Base-by-base conservation (phyloP, 192 early-diverging fungal species). In the Radiomyces spectabilis region DNA sequence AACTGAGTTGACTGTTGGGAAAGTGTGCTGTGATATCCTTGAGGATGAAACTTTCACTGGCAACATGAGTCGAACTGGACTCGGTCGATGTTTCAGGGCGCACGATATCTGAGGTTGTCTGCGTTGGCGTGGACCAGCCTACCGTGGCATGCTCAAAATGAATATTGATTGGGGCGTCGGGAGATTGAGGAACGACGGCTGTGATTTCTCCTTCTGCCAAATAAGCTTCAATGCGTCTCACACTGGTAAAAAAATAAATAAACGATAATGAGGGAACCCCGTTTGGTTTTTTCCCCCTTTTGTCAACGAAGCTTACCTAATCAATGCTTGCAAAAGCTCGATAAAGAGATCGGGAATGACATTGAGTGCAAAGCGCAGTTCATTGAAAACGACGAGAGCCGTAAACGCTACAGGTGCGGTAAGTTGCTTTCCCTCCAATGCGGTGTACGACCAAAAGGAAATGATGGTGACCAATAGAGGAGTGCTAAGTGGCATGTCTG, bases 161-260 rank as follows among this genome's bases (percentile, higher is more conserved):
- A n/a, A n/a, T n/a, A n/a, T n/a, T n/a, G n/a, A n/a, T n/a, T n/a
- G n/a, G n/a, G n/a, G n/a, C n/a, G n/a, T n/a, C n/a, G n/a, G n/a
- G n/a, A n/a, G n/a, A n/a, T n/a, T n/a, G n/a, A n/a, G n/a, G n/a
- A n/a, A n/a, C n/a, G n/a, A n/a, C n/a, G n/a, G n/a, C 42, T 21
- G 82, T 79, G 13, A 92, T 59, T 10, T 92, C 89, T 9, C 71
- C 63, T 62, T 92, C 87, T n/a, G 72, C 63, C 42, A 97, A 69
- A 57, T 88, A 97, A 21, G 68, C 59, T 35, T 80, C 79, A 16
- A 98, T 76, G 33, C 87, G 80, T 15, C 58, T 55, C 1, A 87
- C 67, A 47, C 75, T 65, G 7, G 6, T 21, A 24, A 15, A 9
- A 15, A 0, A 27, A 43, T 48, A 6, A 18, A 18, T 1, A 51